Percentiles rank a stretch among this genome's conserved stretches.
Conservation (phyloP, 2,329 filamentous ascomycete species). For the Capronia americana region DNA sequence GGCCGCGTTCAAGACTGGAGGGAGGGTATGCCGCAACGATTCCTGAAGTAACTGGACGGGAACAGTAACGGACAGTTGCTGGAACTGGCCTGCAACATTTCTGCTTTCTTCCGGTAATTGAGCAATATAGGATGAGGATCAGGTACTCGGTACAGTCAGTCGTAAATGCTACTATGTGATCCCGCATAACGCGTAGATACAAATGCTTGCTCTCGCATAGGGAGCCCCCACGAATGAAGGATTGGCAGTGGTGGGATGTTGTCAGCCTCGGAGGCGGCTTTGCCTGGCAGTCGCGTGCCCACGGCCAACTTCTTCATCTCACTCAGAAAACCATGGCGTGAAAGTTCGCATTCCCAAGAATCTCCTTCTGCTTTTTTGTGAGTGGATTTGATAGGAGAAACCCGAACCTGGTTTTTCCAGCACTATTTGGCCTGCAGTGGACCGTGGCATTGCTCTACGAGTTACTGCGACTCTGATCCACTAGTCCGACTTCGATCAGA, state of each 20-base stretch:
- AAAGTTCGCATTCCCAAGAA: background rate
- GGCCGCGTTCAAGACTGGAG: background rate
- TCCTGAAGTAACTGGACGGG: background rate
- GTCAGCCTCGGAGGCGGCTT: background rate
- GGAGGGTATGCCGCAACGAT: background rate
- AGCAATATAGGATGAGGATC: background rate
- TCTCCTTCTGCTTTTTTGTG: background rate
- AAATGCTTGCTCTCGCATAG: background rate
- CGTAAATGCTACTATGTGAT: too few species aligned
- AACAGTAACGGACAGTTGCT: background rate
- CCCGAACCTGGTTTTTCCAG: too few species aligned
- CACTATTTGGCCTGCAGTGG: background rate
- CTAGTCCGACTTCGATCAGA: background rate
- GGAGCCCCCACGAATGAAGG: background rate
- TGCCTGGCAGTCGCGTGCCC: conserved; percentile 3
- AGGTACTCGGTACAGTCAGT: too few species aligned
- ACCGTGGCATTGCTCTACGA: background rate
- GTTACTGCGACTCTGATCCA: background rate
- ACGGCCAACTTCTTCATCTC: background rate
- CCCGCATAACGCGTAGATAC: background rate
- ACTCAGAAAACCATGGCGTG: background rate
- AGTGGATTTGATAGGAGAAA: too few species aligned
- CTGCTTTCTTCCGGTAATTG: background rate
- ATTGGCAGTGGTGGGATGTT: background rate
- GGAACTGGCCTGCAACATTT: background rate